Evolutionary conservation across 2,329 filamentous ascomycete species (phyloP), one percentile per base, ranked within the genome.

Genomic region (Colletotrichum cereale): DNA sequence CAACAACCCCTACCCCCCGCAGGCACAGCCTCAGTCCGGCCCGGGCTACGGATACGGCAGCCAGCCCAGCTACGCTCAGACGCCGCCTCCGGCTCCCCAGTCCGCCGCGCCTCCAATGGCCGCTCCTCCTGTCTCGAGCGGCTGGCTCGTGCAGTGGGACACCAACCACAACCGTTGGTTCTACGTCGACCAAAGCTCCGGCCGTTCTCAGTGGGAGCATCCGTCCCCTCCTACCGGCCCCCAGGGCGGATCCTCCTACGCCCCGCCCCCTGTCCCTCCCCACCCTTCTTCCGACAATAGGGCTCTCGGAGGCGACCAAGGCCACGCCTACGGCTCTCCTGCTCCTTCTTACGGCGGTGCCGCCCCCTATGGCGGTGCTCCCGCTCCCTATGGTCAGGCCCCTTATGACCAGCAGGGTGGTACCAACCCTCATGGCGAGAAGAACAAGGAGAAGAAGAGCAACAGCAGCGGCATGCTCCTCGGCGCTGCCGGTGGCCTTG

Each of bases 141-240:
- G 90, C 74, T 93, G 91, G 90, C 81, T 83, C 36, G 84, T 89
- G 31, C 87, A 91, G 79, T 93, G 87, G 80, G 90, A 93, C 74
- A 86, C 88, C 68, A 84, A 83, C 69, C 82, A 85, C 71, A 87
- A 90, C 77, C 87, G 88, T 66, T 92, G 88, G 83, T 92, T 88
- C 81, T 93, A 91, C 76, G 84, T 89, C 67, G 89, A 92, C 78
- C 82, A 88, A 67, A 83, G 87, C 57, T 88, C 88, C 16, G 89
- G 89, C 26, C 86, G 85, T 69, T 87, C 88, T 0, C 90, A 92
- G 79, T 92, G 90, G 90, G 89, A 91, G 73, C 83, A 85, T 21
- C 89, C 90, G 72, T 75, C 71, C 29, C 64, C 71, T 61, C 68
- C 68, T 56, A 56, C 53, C 68, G 60, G 63, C 11, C 60, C 60